Conservation (phyloP, 2,329 filamentous ascomycete genomes). For the Metarhizium album region DNA sequence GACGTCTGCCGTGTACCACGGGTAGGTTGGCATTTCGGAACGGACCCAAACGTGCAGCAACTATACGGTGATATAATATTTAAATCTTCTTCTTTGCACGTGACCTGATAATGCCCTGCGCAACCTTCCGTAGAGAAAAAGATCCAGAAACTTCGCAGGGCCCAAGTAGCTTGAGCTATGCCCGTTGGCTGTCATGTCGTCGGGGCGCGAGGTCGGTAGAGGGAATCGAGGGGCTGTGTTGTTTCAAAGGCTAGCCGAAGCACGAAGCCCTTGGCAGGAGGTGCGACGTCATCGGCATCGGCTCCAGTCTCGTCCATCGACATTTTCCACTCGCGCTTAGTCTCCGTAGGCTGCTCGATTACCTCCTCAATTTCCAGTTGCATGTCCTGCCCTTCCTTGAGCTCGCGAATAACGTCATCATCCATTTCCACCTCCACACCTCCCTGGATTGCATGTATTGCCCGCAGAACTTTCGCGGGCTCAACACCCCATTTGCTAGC, state of each 20-base stretch:
- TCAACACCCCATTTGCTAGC: constrained; percentile 76
- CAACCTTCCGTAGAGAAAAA: no score
- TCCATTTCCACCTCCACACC: constrained; percentile 80
- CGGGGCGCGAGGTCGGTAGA: no score
- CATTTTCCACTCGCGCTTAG: constrained; percentile 54
- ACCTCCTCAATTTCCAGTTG: constrained; percentile 52
- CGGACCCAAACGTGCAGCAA: not conserved
- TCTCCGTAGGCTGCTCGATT: constrained; percentile 17
- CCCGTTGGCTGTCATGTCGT: not conserved
- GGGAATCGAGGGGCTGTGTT: no score
- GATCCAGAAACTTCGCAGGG: not conserved
- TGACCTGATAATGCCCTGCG: no score
- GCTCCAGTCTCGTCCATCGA: constrained; percentile 37
- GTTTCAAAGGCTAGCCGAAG: constrained; percentile 12
- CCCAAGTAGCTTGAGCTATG: not conserved
- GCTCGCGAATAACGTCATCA: constrained; percentile 74
- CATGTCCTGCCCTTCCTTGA: constrained; percentile 90
- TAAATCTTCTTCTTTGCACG: no score
- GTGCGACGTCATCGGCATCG: constrained; percentile 10
- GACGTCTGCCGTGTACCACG: not conserved
- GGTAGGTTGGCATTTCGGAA: not conserved
- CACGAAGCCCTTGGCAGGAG: constrained; percentile 7
- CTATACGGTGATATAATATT: not conserved
- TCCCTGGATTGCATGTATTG: constrained; percentile 60
- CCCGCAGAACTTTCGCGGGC: constrained; percentile 56